phyloP scores from a whole-genome alignment of 495 filamentous ascomycete species.

The Podospora fimiseda region DNA sequence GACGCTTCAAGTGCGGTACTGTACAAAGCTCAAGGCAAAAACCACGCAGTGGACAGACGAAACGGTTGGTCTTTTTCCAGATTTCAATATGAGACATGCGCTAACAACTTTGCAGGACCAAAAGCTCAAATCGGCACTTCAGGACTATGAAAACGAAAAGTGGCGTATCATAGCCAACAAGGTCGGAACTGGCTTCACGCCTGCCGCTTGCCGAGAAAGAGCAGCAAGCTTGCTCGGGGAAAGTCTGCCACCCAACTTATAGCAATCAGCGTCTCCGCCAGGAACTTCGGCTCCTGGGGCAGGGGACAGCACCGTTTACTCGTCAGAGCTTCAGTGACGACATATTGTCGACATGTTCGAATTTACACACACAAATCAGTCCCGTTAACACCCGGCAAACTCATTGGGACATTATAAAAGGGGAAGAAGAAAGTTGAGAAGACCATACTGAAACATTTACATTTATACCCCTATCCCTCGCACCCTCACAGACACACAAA shows the following conservation, averaged over 20 bases:
- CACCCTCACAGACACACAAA: not conserved
- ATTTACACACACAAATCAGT: not conserved
- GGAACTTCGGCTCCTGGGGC: constrained; percentile 46
- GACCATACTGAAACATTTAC: too few relatives aligned
- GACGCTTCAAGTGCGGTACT: constrained; percentile 88
- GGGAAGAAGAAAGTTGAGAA: too few relatives aligned
- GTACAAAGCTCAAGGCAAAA: constrained; percentile 87
- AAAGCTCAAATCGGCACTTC: constrained; percentile 68
- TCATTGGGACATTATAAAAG: not conserved
- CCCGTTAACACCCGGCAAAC: not conserved
- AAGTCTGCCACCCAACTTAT: constrained; percentile 33
- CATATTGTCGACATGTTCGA: not conserved
- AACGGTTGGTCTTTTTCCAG: constrained; percentile 54
- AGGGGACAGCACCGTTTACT: constrained; percentile 42
- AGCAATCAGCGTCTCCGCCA: constrained; percentile 50
- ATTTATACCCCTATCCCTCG: not conserved
- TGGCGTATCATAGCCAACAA: constrained; percentile 86
- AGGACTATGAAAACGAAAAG: constrained; percentile 84
- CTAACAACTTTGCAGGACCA: constrained; percentile 53
- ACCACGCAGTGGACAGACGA: constrained; percentile 89
- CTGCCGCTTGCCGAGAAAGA: constrained; percentile 76
- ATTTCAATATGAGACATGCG: not conserved
- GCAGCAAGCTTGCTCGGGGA: constrained; percentile 52
- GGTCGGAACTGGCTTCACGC: constrained; percentile 77
- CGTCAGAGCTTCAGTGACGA: constrained; percentile 34